These are phyloP conservation scores for Botryobasidium botryosum DNA, from an alignment of 768 basidiomycete genomes.

Conservation along the genomic window DNA sequence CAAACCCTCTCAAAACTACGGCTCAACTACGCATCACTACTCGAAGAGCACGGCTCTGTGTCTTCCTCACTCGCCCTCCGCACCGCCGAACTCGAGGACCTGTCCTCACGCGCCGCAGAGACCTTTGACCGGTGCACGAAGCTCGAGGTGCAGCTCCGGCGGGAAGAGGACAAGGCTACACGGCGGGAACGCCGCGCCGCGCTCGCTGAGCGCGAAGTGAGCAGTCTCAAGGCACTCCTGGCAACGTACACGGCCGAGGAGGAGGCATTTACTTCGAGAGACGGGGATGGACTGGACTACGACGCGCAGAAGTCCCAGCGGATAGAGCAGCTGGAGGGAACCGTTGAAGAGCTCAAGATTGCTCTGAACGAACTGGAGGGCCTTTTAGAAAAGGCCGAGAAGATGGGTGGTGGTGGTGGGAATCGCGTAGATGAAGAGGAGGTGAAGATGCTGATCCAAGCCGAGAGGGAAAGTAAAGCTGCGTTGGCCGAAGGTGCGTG, in stretches of 20 bases:
- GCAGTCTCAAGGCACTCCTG: constrained; percentile 49
- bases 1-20: constrained; percentile 36
- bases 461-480: constrained; percentile 1
- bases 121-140: background rate
- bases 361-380: constrained; percentile 28
- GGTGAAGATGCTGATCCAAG: background rate
- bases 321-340: constrained; percentile 11
- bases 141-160: constrained; percentile 14
- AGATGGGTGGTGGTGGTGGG: constrained; percentile 20
- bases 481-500: constrained; percentile 7
- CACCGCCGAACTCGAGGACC: constrained; percentile 27
- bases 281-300: constrained; percentile 14
- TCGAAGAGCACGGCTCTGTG: constrained; percentile 50
- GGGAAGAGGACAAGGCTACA: constrained; percentile 19
- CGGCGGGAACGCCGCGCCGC: constrained; percentile 26
- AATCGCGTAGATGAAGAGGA: constrained; percentile 24
- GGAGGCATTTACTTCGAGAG: constrained; percentile 21
- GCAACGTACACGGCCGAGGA: constrained; percentile 51
- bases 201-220: constrained; percentile 41
- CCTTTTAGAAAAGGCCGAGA: constrained; percentile 10
- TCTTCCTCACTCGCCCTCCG: constrained; percentile 34
- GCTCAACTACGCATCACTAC: constrained; percentile 39
- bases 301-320: constrained; percentile 28
- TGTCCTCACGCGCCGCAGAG: background rate
- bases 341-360: constrained; percentile 30